Base-by-base conservation (phyloP, 768 basidiomycete species). In the Cystofilobasidium macerans region DNA sequence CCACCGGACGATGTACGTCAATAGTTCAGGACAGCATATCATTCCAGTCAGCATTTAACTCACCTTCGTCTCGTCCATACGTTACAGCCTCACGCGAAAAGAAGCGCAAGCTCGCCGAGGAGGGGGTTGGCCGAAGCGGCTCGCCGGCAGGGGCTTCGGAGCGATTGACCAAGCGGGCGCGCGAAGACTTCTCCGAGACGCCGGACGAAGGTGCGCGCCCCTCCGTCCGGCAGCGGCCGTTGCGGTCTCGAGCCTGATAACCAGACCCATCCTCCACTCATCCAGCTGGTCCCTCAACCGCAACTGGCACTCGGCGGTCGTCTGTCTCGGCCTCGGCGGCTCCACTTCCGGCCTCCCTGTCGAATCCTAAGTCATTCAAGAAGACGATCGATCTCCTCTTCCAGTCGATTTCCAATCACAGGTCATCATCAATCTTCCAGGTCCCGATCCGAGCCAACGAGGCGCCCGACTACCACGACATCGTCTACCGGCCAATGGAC, bases 401-500 rank as follows among this genome's bases (percentile, higher is more conserved):
- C 73, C 81, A 82, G 58, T 33, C 54, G n/a, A 64, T 60, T 32
- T 28, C 61, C 0, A 47, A 64, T 16, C 68, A 62, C 18, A 40
- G 66, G 33, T 60, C 47, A 43, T 64, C 68, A 0, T 60, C 57
- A 18, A 30, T 58, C 38, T 60, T 69, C 64, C 56, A 42, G 20
- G 4, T 26, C 14, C 64, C 62, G 30, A 65, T 67, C 35, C 18
- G 57, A 30, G 48, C 47, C 66, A 83, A 84, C 26, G 91, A 94
- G 69, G 93, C 93, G 9, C 85, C 91, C 0, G 90, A 90, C 73
- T 97, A 97, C 73, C 84, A 85, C 65, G 87, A 91, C 58, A 88
- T 94, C 66, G 88, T 97, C 66, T 89, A 88, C 72, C 82, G 86
- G n/a, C 90, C 94, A 2, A 93, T 93, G 84, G 92, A 97, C 75